phyloP scores from a whole-genome alignment of 768 basidiomycete species.

The Myochromella boudieri region DNA sequence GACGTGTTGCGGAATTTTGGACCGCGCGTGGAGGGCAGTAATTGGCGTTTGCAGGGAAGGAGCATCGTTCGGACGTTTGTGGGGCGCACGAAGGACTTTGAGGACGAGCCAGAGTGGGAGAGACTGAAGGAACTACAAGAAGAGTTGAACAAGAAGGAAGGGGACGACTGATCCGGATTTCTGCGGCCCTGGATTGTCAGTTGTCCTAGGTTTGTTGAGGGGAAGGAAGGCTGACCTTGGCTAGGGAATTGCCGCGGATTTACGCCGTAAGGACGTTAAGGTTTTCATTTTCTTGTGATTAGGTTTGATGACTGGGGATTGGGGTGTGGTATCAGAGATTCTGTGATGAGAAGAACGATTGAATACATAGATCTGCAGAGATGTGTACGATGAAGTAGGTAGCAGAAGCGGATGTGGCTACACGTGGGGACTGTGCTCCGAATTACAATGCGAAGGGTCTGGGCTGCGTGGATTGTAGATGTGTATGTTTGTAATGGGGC shows the following conservation, averaged over 20 bases:
- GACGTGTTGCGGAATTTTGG: slow-evolving; percentile 85
- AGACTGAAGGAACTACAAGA: slow-evolving; percentile 64
- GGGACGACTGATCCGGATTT: slow-evolving; percentile 2
- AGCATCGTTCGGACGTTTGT: slow-evolving; percentile 89
- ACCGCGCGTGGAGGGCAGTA: slow-evolving; percentile 53
- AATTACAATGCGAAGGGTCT: slow-evolving; percentile 8
- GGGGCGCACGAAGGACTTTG: slow-evolving; percentile 83
- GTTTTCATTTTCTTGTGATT: slow-evolving; percentile 17
- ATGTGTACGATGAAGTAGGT: not conserved
- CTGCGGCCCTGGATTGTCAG: no score
- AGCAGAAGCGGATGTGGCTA: slow-evolving; percentile 9
- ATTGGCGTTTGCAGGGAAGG: slow-evolving; percentile 86
- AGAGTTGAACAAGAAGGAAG: slow-evolving; percentile 50
- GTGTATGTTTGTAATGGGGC: slow-evolving; percentile 6
- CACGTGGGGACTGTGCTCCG: slow-evolving; percentile 18
- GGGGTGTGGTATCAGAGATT: slow-evolving; percentile 12
- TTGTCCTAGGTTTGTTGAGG: not conserved
- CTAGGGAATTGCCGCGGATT: slow-evolving; percentile 17
- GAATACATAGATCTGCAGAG: slow-evolving; percentile 17
- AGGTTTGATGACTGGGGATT: slow-evolving; percentile 18
- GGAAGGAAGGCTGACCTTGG: no score
- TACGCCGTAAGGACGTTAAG: slow-evolving; percentile 12
- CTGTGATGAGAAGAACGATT: slow-evolving; percentile 15
- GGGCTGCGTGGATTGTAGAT: slow-evolving; percentile 8
- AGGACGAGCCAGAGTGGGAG: slow-evolving; percentile 86